Conservation (phyloP, 1,284 basidiomycete species). For the Ceratobasidium sp. region DNA sequence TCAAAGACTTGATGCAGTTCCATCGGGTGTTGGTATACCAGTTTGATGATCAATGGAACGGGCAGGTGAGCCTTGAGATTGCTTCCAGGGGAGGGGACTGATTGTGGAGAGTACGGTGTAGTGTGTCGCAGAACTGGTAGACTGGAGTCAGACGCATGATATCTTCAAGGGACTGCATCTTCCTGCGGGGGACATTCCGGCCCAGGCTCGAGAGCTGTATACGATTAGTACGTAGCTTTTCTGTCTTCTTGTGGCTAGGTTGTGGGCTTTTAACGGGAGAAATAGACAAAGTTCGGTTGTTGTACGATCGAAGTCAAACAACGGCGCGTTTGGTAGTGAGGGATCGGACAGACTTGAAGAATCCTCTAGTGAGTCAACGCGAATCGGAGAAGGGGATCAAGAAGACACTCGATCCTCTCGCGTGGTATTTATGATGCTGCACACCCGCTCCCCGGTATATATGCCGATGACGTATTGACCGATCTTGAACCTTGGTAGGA, state of each 20-base stretch:
- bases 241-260: neutral
- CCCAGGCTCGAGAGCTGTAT: constrained; percentile 69
- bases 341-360: constrained; percentile 74
- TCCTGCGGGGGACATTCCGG: constrained; percentile 68
- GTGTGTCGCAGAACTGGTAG: constrained; percentile 81
- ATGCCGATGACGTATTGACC: constrained; percentile 48
- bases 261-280: neutral
- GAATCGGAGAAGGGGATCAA: too few species aligned
- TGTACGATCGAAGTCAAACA: constrained; percentile 85
- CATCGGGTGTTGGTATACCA: constrained; percentile 92
- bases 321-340: constrained; percentile 84
- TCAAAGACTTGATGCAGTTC: constrained; percentile 87
- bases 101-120: neutral
- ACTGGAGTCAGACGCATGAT: constrained; percentile 85
- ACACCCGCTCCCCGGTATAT: too few species aligned
- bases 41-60: constrained; percentile 81
- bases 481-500: constrained; percentile 62
- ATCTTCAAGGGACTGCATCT: constrained; percentile 83
- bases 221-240: constrained; percentile 60
- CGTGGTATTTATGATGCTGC: too few species aligned
- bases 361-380: constrained; percentile 71
- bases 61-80: constrained; percentile 62
- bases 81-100: constrained; percentile 50
- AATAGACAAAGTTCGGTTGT: constrained; percentile 81
- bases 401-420: too few species aligned